Conservation (phyloP, 2,329 filamentous ascomycete species). For the Exophiala lecanii-corni region DNA sequence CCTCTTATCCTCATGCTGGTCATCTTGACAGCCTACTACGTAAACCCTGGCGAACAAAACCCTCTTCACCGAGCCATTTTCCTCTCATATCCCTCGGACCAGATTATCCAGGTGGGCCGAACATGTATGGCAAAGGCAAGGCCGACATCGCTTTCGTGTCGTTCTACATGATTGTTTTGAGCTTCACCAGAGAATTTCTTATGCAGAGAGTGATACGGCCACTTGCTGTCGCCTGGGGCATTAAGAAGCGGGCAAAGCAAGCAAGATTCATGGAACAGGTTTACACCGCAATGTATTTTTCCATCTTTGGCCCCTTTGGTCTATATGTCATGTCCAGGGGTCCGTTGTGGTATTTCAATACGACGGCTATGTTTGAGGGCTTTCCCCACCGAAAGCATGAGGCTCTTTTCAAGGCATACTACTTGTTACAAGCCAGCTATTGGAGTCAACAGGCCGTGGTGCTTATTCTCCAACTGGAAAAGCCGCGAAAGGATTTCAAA, state of each 20-base stretch:
- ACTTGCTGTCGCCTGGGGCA: slow-evolving; percentile 60
- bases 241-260: slow-evolving; percentile 67
- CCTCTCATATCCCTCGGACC: slow-evolving; percentile 73
- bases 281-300: slow-evolving; percentile 85
- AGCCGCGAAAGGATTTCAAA: slow-evolving; percentile 83
- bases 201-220: slow-evolving; percentile 80
- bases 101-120: slow-evolving; percentile 38
- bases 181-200: slow-evolving; percentile 83
- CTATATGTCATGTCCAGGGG: slow-evolving; percentile 73
- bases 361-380: slow-evolving; percentile 72
- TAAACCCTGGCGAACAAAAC: slow-evolving; percentile 69
- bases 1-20: slow-evolving; percentile 63
- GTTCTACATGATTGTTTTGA: slow-evolving; percentile 79
- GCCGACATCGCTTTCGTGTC: slow-evolving; percentile 74
- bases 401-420: slow-evolving; percentile 80
- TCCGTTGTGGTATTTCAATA: slow-evolving; percentile 81
- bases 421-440: slow-evolving; percentile 82
- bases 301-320: slow-evolving; percentile 68
- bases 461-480: slow-evolving; percentile 74
- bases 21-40: slow-evolving; percentile 61
- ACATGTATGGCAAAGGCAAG: slow-evolving; percentile 74
- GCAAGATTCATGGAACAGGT: slow-evolving; percentile 85
- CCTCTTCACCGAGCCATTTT: slow-evolving; percentile 72
- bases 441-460: slow-evolving; percentile 88
- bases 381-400: slow-evolving; percentile 77